Percentiles rank a stretch among this genome's conserved stretches.
Conservation (phyloP, 768 basidiomycete genomes). For the Pleurotus cornucopiae region DNA sequence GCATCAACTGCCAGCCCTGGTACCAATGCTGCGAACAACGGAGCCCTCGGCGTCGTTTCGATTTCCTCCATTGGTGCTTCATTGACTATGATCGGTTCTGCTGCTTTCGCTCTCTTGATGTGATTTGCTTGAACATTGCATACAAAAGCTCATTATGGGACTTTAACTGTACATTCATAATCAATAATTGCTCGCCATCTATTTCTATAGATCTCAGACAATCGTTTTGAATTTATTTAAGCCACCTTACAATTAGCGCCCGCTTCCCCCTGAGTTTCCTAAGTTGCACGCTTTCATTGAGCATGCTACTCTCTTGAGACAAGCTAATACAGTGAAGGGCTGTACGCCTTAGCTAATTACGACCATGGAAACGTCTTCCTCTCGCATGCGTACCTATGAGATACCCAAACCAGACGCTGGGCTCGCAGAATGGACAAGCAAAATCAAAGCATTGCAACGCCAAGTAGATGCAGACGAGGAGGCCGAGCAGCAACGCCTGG, state of each 20-base stretch:
- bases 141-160: no score
- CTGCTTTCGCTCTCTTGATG: slow-evolving; percentile 28
- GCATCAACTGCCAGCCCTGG: slow-evolving; percentile 20
- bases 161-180: no score
- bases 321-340: neutral
- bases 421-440: slow-evolving; percentile 78
- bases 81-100: slow-evolving; percentile 26
- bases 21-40: slow-evolving; percentile 12
- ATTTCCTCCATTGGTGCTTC: slow-evolving; percentile 19
- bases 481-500: slow-evolving; percentile 65
- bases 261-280: no score
- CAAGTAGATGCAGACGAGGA: slow-evolving; percentile 82
- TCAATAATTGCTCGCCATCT: no score
- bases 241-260: no score
- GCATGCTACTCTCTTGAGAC: no score
- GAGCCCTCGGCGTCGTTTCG: slow-evolving; percentile 13
- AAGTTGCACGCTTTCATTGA: neutral
- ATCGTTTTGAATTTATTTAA: no score
- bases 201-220: no score
- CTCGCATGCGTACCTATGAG: slow-evolving; percentile 25
- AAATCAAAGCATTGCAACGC: slow-evolving; percentile 74
- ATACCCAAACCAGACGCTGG: slow-evolving; percentile 56
- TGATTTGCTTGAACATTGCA: slow-evolving; percentile 12
- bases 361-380: slow-evolving; percentile 8
- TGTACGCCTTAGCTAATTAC: neutral